phyloP scores from a whole-genome alignment of 805 yeast genomes.

The Phaffomyces thermotolerans region DNA sequence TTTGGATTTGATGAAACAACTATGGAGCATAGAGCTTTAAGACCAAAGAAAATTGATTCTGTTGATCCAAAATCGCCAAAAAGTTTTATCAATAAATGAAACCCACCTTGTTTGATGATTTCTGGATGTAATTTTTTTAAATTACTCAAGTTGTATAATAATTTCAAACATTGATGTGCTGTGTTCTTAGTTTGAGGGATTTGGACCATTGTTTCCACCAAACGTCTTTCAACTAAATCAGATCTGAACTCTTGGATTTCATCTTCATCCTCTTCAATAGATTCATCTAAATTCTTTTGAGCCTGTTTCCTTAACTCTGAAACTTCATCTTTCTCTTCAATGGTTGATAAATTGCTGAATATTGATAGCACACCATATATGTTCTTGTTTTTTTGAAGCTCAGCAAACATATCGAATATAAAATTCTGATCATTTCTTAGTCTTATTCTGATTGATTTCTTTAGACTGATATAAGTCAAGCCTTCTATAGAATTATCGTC shows the following conservation, averaged over 20 bases:
- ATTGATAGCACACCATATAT: conserved; percentile 29
- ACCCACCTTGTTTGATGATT: conserved; percentile 41
- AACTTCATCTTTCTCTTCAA: conserved; percentile 21
- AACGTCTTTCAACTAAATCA: conserved; percentile 19
- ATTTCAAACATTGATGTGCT: conserved; percentile 24
- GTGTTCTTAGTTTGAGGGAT: conserved; percentile 15
- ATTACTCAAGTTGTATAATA: conserved; percentile 26
- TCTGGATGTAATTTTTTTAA: conserved; percentile 19
- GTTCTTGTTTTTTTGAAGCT: conserved; percentile 7
- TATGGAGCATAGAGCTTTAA: conserved; percentile 37
- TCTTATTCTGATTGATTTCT: conserved; percentile 28
- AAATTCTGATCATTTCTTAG: conserved; percentile 33
- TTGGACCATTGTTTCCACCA: conserved; percentile 11
- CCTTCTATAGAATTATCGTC: conserved; percentile 34
- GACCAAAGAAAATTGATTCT: conserved; percentile 23
- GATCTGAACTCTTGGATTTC: conserved; percentile 13
- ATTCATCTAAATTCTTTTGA: conserved; percentile 21
- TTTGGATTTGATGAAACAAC: conserved; percentile 40
- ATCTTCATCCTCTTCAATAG: conserved; percentile 9
- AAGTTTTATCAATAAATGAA: conserved; percentile 28
- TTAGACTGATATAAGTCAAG: conserved; percentile 42
- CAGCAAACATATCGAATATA: conserved; percentile 23
- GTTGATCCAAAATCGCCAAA: conserved; percentile 6
- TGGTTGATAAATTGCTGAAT: conserved; percentile 26
- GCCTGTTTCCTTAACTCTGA: conserved; percentile 27